Percentiles rank a stretch among this genome's conserved stretches.
Evolutionary conservation across 2,329 filamentous ascomycete species (phyloP).

Genomic region (Cladosporium austrohemisphaericum): DNA sequence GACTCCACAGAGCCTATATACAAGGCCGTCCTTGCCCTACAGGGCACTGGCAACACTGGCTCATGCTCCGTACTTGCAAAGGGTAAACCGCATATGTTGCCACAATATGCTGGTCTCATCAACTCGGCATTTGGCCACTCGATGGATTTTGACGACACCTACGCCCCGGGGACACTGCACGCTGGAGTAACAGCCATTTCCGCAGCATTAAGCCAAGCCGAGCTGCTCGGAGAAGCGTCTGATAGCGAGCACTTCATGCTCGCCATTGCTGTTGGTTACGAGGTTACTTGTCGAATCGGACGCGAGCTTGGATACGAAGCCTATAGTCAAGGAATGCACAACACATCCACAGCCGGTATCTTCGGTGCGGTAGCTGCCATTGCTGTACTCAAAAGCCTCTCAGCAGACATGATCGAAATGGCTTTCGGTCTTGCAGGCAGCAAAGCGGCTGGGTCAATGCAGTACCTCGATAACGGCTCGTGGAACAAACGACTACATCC

Average conservation of each 20-base stretch:
- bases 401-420: slow-evolving; percentile 26
- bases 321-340: slow-evolving; percentile 39
- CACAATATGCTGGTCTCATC: slow-evolving; percentile 40
- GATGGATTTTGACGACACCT: slow-evolving; percentile 46
- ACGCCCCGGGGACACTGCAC: slow-evolving; percentile 41
- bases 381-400: slow-evolving; percentile 27
- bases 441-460: slow-evolving; percentile 38
- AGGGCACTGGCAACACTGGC: slow-evolving; percentile 24
- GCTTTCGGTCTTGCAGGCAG: slow-evolving; percentile 38
- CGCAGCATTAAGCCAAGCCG: slow-evolving; percentile 35
- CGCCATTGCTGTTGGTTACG: slow-evolving; percentile 35
- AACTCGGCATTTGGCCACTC: slow-evolving; percentile 44
- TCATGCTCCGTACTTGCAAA: slow-evolving; percentile 35
- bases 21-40: slow-evolving; percentile 25
- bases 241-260: slow-evolving; percentile 29
- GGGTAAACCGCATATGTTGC: slow-evolving; percentile 31
- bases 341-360: slow-evolving; percentile 36
- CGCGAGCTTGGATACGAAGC: slow-evolving; percentile 33
- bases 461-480: slow-evolving; percentile 38
- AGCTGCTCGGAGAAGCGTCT: slow-evolving; percentile 23
- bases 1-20: slow-evolving; percentile 28
- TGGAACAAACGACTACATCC: slow-evolving; percentile 40
- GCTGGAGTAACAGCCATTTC: slow-evolving; percentile 41
- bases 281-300: slow-evolving; percentile 34
- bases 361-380: slow-evolving; percentile 37